Evolutionary conservation across 2,329 filamentous ascomycete genomes (phyloP).

Genomic region (Aurifilum marmelostoma): DNA sequence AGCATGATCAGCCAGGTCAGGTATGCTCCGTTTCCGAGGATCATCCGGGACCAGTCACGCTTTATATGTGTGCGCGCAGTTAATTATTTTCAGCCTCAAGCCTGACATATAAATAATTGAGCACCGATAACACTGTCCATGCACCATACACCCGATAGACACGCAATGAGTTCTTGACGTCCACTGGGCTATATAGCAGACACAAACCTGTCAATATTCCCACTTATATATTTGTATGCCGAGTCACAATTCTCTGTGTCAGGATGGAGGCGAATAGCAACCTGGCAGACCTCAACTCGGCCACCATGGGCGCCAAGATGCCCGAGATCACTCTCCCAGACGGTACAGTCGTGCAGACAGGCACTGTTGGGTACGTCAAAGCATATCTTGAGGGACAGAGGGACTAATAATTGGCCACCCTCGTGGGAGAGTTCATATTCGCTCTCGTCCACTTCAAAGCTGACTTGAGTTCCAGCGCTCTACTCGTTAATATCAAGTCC

Average conservation of each 20-base stretch:
- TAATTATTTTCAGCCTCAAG: background rate
- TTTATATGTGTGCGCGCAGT: too few species aligned
- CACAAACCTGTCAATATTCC: background rate
- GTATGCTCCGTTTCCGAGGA: too few species aligned
- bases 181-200: too few species aligned
- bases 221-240: background rate
- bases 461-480: conserved; percentile 29
- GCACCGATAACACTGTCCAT: background rate
- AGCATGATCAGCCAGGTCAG: too few species aligned
- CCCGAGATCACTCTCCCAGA: conserved; percentile 36
- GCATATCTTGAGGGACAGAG: background rate
- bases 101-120: background rate
- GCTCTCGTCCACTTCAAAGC: background rate
- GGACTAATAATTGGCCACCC: background rate
- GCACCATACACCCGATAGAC: background rate
- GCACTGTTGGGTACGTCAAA: conserved; percentile 35
- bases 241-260: background rate
- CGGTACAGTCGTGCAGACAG: conserved; percentile 37
- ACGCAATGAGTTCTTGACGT: too few species aligned
- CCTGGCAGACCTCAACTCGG: conserved; percentile 35
- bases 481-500: conserved; percentile 35
- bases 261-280: conserved; percentile 8
- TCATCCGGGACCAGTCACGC: background rate
- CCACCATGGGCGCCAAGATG: conserved; percentile 34
- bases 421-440: too few species aligned